These are phyloP conservation scores for Apophysomyces variabilis DNA, from an alignment of 371 early-diverging fungal species.

Conservation along the genomic window DNA sequence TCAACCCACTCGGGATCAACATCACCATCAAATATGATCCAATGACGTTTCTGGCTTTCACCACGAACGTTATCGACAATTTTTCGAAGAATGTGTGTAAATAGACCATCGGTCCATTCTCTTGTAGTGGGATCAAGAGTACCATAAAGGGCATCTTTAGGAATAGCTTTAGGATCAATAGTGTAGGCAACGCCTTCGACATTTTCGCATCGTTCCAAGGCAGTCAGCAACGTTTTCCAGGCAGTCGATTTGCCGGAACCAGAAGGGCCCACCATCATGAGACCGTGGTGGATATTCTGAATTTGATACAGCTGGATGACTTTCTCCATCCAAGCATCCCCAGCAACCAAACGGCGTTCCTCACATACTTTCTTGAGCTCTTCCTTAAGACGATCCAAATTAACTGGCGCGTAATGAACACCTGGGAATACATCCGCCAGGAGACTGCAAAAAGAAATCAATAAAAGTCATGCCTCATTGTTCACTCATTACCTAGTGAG, in stretches of 20 bases:
- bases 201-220: slow-evolving; percentile 86
- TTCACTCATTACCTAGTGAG: slow-evolving; percentile 64
- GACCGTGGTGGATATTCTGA: slow-evolving; percentile 97
- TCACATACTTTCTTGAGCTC: slow-evolving; percentile 82
- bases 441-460: slow-evolving; percentile 54
- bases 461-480: background rate
- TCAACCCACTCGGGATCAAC: slow-evolving; percentile 99
- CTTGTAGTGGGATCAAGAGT: slow-evolving; percentile 96
- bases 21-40: slow-evolving; percentile 99
- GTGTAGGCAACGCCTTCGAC: slow-evolving; percentile 91
- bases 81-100: slow-evolving; percentile 96
- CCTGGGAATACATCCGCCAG: slow-evolving; percentile 97
- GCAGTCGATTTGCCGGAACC: slow-evolving; percentile 96
- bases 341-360: slow-evolving; percentile 76
- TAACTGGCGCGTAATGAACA: slow-evolving; percentile 83
- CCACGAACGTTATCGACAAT: slow-evolving; percentile 98
- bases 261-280: slow-evolving; percentile 99
- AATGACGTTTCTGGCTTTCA: slow-evolving; percentile 91
- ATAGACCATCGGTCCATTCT: slow-evolving; percentile 99
- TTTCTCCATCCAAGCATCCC: slow-evolving; percentile 94
- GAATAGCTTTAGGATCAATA: slow-evolving; percentile 98
- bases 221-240: slow-evolving; percentile 90
- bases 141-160: slow-evolving; percentile 97
- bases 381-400: slow-evolving; percentile 74
- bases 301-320: slow-evolving; percentile 97